phyloP scores from a whole-genome alignment of 257 asterid species.

The Haberlea rhodopensis region DNA sequence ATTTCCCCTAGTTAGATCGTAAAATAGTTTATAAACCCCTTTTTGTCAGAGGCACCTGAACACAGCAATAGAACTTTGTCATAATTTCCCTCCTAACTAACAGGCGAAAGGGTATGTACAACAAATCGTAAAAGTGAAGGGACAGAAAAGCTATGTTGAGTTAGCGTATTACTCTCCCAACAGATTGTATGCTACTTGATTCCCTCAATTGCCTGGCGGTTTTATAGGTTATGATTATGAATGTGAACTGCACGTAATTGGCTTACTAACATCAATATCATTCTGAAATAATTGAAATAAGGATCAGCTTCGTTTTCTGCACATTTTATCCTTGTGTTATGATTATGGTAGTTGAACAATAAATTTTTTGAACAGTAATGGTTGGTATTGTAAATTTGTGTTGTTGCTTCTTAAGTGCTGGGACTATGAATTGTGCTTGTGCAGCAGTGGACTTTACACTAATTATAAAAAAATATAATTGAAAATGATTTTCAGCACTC shows the following conservation, averaged over 20 bases:
- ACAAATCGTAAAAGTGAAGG: background rate
- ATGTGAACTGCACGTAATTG: background rate
- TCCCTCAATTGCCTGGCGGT: too few species aligned
- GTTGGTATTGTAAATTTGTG: background rate
- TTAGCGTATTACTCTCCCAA: background rate
- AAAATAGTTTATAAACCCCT: slow-evolving; percentile 7
- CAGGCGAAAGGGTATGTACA: background rate
- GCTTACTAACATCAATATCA: too few species aligned
- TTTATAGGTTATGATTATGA: background rate
- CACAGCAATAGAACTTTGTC: background rate
- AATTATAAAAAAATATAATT: background rate
- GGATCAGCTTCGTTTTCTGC: background rate
- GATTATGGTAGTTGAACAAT: slow-evolving; percentile 15
- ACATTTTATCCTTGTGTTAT: background rate
- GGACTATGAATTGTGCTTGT: slow-evolving; percentile 6
- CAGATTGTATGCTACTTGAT: too few species aligned
- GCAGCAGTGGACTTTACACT: slow-evolving; percentile 13
- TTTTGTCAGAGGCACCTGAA: slow-evolving; percentile 13
- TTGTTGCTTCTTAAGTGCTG: background rate
- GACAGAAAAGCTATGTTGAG: background rate
- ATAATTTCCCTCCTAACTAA: background rate
- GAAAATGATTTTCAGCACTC: slow-evolving; percentile 1
- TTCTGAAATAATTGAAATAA: too few species aligned
- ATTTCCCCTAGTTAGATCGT: slow-evolving; percentile 21
- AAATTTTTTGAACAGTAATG: background rate